phyloP scores from a whole-genome alignment of 2,329 filamentous ascomycete species.

The Paraconiothyrium sp. region DNA sequence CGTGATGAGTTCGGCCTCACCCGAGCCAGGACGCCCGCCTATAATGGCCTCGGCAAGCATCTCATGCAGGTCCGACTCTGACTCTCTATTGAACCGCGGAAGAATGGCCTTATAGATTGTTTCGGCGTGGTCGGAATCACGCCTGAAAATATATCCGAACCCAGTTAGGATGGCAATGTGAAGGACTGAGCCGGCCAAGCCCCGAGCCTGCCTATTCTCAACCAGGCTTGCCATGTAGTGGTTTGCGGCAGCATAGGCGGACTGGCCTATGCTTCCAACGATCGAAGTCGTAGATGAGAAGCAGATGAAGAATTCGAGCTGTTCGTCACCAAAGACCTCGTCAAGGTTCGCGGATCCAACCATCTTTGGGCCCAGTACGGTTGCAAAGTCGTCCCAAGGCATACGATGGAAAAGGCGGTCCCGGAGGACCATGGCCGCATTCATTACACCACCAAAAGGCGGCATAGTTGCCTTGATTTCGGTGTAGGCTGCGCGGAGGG shows the following conservation, averaged over 20 bases:
- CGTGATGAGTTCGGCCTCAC: slow-evolving; percentile 1
- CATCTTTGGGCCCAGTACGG: slow-evolving; percentile 24
- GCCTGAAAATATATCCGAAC: neutral
- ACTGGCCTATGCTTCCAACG: slow-evolving; percentile 24
- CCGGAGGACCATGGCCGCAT: slow-evolving; percentile 4
- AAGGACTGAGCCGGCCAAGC: neutral
- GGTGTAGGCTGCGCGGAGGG: neutral
- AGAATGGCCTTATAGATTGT: slow-evolving; percentile 1
- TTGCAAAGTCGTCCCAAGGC: neutral
- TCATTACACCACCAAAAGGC: neutral
- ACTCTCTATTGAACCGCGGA: slow-evolving; percentile 1
- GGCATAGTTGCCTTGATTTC: neutral
- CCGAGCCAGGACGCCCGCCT: slow-evolving; percentile 7
- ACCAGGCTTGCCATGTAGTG: slow-evolving; percentile 54
- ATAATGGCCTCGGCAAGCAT: slow-evolving; percentile 27
- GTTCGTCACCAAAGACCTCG: slow-evolving; percentile 17
- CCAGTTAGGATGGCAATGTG: neutral
- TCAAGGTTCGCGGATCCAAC: slow-evolving; percentile 26
- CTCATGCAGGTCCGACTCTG: slow-evolving; percentile 25
- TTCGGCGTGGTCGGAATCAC: neutral
- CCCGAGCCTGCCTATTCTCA: slow-evolving; percentile 30
- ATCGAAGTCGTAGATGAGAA: slow-evolving; percentile 25
- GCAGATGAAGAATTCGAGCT: slow-evolving; percentile 34
- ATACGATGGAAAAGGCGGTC: neutral
- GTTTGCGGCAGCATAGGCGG: slow-evolving; percentile 28